Base-by-base conservation (phyloP, 345 rosid species). In the Brassica nigra region DNA sequence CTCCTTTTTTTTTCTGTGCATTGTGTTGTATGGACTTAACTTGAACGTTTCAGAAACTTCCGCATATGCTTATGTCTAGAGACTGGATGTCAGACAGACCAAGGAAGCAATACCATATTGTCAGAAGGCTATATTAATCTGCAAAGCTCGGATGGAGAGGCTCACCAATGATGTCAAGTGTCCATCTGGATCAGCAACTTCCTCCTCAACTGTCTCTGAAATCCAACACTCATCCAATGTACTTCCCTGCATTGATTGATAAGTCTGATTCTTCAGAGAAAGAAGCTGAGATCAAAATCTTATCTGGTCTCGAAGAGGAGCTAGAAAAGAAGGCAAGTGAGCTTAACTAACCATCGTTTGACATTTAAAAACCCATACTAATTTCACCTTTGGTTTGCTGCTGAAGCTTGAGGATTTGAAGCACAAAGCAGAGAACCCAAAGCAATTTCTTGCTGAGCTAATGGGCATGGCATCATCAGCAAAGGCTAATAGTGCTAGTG, bases 401-500 rank as follows among this genome's bases (percentile, higher is more conserved):
- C 88, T 18, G 18, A 0, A 95, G 99, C 97, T 91, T 78, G 98
- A 93, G 81, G 99, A 93, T 90, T 87, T 95, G 63, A 93, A 90
- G 58, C 97, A 88, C 79, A 82, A 83, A 65, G 88, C 77, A 29
- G 62, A 82, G 67, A 87, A 93, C 82, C 97, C 98, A 6, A 86
- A 81, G 68, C 89, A 91, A 6, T 72, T 91, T 58, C 91, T 95
- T 42, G 80, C 91, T 8, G 98, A 93, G 80, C 84, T 95, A 62
- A 85, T 95, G 61, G 97, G 90, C 66, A 85, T 90, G 66, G 87
- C 80, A 6, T 68, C 93, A 65, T 68, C 93, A 66, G 87, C 55
- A 3, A 47, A 47, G 54, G 54, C 15, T 12, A 47, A 18, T 18
- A 18, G 6, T 47, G 54, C 54, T 47, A 47, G 16, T 47, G 54